These are phyloP conservation scores for Zygotorulaspora chibaensis DNA, from an alignment of 805 yeast genomes.

Conservation along the genomic window DNA sequence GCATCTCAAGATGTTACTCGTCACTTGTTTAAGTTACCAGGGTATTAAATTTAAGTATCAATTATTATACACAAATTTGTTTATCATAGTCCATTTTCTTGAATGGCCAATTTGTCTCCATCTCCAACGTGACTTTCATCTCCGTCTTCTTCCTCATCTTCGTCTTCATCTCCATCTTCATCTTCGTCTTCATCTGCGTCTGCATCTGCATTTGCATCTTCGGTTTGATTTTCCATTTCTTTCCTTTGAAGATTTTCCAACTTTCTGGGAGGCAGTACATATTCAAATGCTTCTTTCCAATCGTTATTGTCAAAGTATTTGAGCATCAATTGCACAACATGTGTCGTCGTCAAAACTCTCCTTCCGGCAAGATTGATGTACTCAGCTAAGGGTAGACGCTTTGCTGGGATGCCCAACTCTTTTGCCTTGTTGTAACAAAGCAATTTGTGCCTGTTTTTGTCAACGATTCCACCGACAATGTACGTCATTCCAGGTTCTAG, in stretches of 20 bases:
- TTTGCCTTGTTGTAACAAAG: constrained; percentile 81
- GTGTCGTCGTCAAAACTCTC: constrained; percentile 87
- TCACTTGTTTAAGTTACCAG: neutral
- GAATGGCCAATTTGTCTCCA: no score
- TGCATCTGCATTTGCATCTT: neutral
- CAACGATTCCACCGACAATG: constrained; percentile 93
- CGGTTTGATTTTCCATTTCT: neutral
- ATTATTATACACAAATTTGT: neutral
- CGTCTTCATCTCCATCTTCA: neutral
- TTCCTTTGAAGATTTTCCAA: constrained; percentile 21
- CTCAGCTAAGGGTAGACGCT: constrained; percentile 81
- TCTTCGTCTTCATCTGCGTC: neutral
- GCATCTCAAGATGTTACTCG: neutral
- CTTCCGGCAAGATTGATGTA: constrained; percentile 80
- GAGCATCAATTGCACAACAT: constrained; percentile 83
- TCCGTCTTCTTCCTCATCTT: neutral
- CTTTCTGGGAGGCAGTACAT: constrained; percentile 82
- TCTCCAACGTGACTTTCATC: neutral
- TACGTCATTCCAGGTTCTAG: constrained; percentile 71
- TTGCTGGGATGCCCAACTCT: constrained; percentile 63
- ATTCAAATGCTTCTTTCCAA: constrained; percentile 85
- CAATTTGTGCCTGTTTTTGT: constrained; percentile 82
- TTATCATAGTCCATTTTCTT: neutral
- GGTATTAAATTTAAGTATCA: neutral
- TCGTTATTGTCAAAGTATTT: constrained; percentile 73